A percentile compares a stretch with the other conserved stretches of the same genome.
Conservation (phyloP, 192 early-diverging fungal species). For the Jimgerdemannia flammicorona region DNA sequence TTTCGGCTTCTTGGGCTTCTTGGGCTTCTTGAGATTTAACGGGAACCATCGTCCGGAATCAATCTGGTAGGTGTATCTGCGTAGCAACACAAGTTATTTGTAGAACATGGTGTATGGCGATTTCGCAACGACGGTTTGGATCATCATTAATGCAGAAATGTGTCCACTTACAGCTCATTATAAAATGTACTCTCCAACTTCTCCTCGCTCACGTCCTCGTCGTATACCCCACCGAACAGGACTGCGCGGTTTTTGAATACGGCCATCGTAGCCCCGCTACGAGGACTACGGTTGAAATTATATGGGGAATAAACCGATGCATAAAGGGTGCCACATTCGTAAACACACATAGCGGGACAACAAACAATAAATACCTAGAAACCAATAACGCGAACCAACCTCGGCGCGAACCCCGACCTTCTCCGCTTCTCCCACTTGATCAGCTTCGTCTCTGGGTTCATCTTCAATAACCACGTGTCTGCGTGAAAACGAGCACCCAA, state of each 20-base stretch:
- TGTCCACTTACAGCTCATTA: slow-evolving; percentile 45
- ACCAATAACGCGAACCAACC: slow-evolving; percentile 10
- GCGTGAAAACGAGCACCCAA: no score
- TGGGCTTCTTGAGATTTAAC: slow-evolving; percentile 39
- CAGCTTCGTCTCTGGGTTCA: slow-evolving; percentile 50
- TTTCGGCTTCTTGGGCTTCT: slow-evolving; percentile 35
- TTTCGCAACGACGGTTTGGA: background rate
- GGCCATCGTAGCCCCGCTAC: slow-evolving; percentile 48
- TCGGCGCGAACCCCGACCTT: slow-evolving; percentile 41
- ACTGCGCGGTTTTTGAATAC: slow-evolving; percentile 56
- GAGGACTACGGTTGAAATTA: slow-evolving; percentile 6
- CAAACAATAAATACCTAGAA: no score
- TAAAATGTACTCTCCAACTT: slow-evolving; percentile 53
- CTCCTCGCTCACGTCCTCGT: slow-evolving; percentile 63
- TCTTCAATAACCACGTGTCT: slow-evolving; percentile 51
- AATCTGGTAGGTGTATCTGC: slow-evolving; percentile 44
- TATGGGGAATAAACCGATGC: no score
- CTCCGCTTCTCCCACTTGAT: slow-evolving; percentile 63
- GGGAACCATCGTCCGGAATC: slow-evolving; percentile 63
- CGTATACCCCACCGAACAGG: slow-evolving; percentile 61
- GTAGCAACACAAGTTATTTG: background rate
- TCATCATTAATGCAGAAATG: background rate
- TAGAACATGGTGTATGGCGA: no score
- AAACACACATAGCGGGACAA: no score
- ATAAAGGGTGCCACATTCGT: no score